Conservation (phyloP, 495 filamentous ascomycete genomes). For the Xanthoparmelia taractica region DNA sequence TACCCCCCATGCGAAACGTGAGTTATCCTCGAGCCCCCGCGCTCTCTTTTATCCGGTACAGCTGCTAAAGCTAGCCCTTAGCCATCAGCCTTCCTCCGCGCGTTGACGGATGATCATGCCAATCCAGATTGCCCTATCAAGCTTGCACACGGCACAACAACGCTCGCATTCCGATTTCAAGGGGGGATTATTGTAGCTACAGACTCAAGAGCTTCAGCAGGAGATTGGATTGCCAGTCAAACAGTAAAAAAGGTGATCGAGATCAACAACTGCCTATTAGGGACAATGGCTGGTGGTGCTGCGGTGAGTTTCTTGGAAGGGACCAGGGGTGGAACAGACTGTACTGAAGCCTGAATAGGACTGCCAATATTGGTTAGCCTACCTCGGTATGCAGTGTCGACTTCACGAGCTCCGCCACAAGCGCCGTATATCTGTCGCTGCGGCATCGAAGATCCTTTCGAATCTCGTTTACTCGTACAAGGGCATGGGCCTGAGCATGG, state of each 20-base stretch:
- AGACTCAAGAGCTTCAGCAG: conserved; percentile 90
- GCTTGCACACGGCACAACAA: conserved; percentile 97
- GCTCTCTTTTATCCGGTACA: neutral
- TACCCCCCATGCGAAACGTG: conserved; percentile 91
- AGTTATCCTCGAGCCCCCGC: conserved; percentile 27
- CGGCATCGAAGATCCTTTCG: conserved; percentile 95
- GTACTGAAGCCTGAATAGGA: conserved; percentile 45
- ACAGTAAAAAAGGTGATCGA: conserved; percentile 99
- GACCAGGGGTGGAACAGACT: conserved; percentile 11
- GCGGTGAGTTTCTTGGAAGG: conserved; percentile 52
- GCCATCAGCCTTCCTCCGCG: conserved; percentile 88
- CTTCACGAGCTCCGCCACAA: conserved; percentile 99
- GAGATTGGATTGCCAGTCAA: conserved; percentile 98
- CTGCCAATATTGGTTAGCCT: conserved; percentile 99
- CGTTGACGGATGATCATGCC: conserved; percentile 91
- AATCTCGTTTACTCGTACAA: conserved; percentile 98
- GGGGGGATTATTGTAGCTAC: conserved; percentile 97
- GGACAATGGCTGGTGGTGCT: conserved; percentile 97
- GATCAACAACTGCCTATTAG: conserved; percentile 83
- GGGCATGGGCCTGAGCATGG: conserved; percentile 95
- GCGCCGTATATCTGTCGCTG: conserved; percentile 93
- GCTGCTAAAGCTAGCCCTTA: conserved; percentile 32
- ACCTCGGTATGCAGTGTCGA: conserved; percentile 97
- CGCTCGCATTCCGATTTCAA: conserved; percentile 95
- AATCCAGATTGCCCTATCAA: conserved; percentile 98